A percentile compares a stretch with the other conserved stretches of the same genome.
phyloP scores from a whole-genome alignment of 176 grass and related monocot genomes.

The Paspalum vaginatum region DNA sequence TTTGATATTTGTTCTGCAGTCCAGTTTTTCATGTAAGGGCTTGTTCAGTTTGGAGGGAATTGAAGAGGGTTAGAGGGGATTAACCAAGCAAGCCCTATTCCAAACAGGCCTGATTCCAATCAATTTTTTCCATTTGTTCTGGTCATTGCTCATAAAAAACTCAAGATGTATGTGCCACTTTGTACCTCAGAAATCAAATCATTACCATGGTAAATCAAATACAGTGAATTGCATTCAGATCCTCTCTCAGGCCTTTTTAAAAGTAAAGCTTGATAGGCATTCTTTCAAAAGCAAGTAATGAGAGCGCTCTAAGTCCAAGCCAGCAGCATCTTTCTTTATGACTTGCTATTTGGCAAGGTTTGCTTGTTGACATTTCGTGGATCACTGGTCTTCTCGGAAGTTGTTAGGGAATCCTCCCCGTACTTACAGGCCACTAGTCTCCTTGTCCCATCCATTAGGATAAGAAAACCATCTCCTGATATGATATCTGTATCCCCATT shows the following conservation, averaged over 20 bases:
- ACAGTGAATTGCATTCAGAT: conserved; percentile 19
- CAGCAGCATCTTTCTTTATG: conserved; percentile 16
- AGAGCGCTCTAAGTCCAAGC: conserved; percentile 17
- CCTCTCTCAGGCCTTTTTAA: background rate
- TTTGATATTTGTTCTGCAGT: conserved; percentile 14
- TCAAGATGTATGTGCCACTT: background rate
- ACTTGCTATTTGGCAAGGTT: conserved; percentile 30
- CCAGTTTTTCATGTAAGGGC: background rate
- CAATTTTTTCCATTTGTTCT: conserved; percentile 9
- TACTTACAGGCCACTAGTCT: conserved; percentile 21
- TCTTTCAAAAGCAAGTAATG: conserved; percentile 24
- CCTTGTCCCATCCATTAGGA: conserved; percentile 37
- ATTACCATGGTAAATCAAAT: conserved; percentile 29
- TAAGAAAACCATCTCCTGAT: conserved; percentile 29
- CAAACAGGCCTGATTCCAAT: no score
- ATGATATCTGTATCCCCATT: conserved; percentile 33
- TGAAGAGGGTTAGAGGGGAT: no score
- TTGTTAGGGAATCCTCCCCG: conserved; percentile 37
- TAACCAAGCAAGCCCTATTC: no score
- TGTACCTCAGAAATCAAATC: conserved; percentile 27
- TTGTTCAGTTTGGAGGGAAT: no score
- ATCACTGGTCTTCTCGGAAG: conserved; percentile 36
- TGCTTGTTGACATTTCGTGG: conserved; percentile 38
- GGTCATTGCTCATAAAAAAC: background rate
- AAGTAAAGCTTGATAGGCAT: conserved; percentile 35